A percentile compares a stretch with the other conserved stretches of the same genome.
These are phyloP conservation scores for Cladobotryum protrusum DNA, from an alignment of 2,329 filamentous ascomycete genomes.

Conservation along the genomic window DNA sequence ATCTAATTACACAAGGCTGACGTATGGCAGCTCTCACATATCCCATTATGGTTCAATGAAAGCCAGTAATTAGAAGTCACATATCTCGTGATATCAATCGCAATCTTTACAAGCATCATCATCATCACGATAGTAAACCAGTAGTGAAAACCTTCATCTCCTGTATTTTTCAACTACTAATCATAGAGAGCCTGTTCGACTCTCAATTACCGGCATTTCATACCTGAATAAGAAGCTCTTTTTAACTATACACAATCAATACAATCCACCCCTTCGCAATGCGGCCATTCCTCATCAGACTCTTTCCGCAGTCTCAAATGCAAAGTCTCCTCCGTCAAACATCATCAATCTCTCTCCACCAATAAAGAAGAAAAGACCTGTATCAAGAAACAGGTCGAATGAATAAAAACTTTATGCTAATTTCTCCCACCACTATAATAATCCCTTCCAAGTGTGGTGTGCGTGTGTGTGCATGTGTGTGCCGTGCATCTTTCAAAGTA, in stretches of 20 bases:
- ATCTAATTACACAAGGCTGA: too few relatives aligned
- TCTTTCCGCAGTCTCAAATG: too few relatives aligned
- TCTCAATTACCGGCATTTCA: conserved; percentile 7
- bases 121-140: too few relatives aligned
- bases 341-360: too few relatives aligned
- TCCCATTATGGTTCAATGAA: too few relatives aligned
- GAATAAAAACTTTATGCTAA: conserved; percentile 4
- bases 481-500: conserved; percentile 6
- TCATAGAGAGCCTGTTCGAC: conserved; percentile 5
- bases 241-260: conserved; percentile 8
- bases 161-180: conserved; percentile 8
- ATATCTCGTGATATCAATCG: neutral
- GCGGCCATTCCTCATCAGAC: neutral
- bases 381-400: neutral
- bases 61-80: neutral
- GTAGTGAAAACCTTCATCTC: neutral
- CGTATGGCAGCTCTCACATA: too few relatives aligned
- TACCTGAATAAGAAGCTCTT: conserved; percentile 9
- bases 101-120: neutral
- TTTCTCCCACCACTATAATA: conserved; percentile 5
- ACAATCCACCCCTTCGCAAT: conserved; percentile 2
- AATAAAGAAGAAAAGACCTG: neutral
- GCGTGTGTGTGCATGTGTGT: too few relatives aligned
- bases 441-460: neutral
- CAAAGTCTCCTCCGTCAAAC: too few relatives aligned